Conservation (phyloP, 2,329 filamentous ascomycete species). For the Exophiala mesophila region DNA sequence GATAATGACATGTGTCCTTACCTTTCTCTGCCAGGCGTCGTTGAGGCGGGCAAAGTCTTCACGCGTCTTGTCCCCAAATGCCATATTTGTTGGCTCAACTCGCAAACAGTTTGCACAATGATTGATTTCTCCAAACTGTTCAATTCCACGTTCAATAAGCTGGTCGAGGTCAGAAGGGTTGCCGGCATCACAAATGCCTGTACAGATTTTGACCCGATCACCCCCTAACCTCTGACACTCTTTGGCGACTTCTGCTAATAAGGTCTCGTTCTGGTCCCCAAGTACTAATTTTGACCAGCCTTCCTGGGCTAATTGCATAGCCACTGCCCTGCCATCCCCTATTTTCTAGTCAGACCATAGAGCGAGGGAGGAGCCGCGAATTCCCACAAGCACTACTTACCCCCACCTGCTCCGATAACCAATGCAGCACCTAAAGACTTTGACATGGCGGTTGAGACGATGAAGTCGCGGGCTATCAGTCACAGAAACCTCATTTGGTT, state of each 20-base stretch:
- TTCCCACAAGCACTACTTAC: background rate
- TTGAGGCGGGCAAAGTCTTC: background rate
- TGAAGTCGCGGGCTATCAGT: too few species aligned
- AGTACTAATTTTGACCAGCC: background rate
- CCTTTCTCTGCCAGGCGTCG: background rate
- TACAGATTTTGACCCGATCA: background rate
- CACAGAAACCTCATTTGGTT: too few species aligned
- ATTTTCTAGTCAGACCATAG: too few species aligned
- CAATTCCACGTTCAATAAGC: background rate
- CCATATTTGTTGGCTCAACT: background rate
- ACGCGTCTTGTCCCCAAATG: background rate
- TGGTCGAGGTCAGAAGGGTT: background rate
- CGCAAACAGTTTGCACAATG: constrained; percentile 2
- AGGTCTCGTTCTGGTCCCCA: background rate
- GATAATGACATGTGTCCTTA: background rate
- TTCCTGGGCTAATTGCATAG: background rate
- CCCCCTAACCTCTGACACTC: background rate
- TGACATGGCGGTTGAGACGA: too few species aligned
- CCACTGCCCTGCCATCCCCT: constrained; percentile 1
- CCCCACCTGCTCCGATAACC: background rate
- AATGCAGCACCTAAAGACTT: background rate
- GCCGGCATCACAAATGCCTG: background rate
- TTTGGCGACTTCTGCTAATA: background rate
- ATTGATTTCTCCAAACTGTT: background rate
- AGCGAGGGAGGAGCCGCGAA: too few species aligned